Percentiles rank a stretch among this genome's conserved stretches.
Conservation (phyloP, 2,329 filamentous ascomycete genomes). For the Aspergillus sergii region DNA sequence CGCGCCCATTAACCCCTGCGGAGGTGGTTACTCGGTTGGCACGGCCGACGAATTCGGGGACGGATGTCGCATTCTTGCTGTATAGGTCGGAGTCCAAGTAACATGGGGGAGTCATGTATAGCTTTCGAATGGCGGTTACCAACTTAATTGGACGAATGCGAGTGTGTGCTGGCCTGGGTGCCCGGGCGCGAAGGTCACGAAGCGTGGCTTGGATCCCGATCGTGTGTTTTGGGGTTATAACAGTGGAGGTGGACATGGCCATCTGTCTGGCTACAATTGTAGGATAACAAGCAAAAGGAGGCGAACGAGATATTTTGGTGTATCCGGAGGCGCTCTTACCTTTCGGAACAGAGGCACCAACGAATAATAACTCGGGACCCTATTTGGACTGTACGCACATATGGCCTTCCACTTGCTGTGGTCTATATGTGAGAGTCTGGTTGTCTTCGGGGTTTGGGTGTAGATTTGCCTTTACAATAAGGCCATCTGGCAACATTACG, state of each 20-base stretch:
- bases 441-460: conserved; percentile 28
- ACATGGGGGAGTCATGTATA: background rate
- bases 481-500: conserved; percentile 29
- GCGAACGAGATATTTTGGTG: background rate
- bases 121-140: background rate
- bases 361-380: background rate
- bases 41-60: background rate
- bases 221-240: background rate
- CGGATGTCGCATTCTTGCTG: background rate
- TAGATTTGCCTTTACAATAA: conserved; percentile 24
- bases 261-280: background rate
- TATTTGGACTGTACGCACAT: background rate
- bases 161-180: background rate
- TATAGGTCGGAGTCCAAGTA: background rate
- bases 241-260: background rate
- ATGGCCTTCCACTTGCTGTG: no score
- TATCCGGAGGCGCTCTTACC: background rate
- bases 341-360: background rate
- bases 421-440: conserved; percentile 34
- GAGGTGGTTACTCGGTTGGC: background rate
- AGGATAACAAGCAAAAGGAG: background rate
- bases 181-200: no score
- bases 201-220: background rate
- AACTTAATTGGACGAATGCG: background rate
- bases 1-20: background rate